These are phyloP conservation scores for Diaporthe sp. DNA, from an alignment of 2,329 filamentous ascomycete species.

Conservation along the genomic window DNA sequence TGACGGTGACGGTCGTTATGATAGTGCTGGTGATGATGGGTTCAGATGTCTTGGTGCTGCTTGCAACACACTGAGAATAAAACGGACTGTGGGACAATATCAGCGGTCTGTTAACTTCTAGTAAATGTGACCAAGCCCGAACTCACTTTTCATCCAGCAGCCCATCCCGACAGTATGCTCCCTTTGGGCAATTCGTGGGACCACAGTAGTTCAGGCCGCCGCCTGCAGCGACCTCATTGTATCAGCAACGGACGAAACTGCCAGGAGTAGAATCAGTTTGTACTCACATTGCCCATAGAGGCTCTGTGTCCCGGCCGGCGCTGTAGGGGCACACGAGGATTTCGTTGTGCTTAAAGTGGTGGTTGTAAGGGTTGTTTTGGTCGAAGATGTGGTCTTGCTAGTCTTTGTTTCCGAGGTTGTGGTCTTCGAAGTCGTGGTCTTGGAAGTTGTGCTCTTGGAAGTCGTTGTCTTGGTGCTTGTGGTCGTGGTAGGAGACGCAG, in stretches of 20 bases:
- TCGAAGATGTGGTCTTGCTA: neutral
- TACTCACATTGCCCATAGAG: neutral
- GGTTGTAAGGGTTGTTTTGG: neutral
- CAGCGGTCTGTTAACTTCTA: neutral
- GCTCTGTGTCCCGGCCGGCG: neutral
- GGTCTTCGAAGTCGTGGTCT: neutral
- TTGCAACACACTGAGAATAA: slow-evolving; percentile 21
- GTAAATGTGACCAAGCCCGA: neutral
- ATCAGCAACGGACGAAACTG: neutral
- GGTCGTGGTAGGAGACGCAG: neutral
- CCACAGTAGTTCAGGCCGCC: slow-evolving; percentile 19
- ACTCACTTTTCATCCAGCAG: slow-evolving; percentile 21
- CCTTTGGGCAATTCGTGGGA: slow-evolving; percentile 12
- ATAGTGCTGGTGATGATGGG: slow-evolving; percentile 5
- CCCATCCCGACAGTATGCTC: slow-evolving; percentile 14
- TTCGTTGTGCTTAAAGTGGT: neutral
- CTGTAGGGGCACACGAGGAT: neutral
- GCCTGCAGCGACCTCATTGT: neutral
- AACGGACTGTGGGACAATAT: neutral
- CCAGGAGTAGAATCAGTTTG: neutral
- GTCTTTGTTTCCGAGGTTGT: slow-evolving; percentile 1
- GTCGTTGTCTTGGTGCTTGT: neutral
- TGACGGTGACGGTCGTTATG: neutral
- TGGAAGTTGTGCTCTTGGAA: neutral
- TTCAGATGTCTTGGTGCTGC: neutral